Evolutionary conservation across 208 protist species (phyloP).

Genomic region (Leishmania aethiopica): DNA sequence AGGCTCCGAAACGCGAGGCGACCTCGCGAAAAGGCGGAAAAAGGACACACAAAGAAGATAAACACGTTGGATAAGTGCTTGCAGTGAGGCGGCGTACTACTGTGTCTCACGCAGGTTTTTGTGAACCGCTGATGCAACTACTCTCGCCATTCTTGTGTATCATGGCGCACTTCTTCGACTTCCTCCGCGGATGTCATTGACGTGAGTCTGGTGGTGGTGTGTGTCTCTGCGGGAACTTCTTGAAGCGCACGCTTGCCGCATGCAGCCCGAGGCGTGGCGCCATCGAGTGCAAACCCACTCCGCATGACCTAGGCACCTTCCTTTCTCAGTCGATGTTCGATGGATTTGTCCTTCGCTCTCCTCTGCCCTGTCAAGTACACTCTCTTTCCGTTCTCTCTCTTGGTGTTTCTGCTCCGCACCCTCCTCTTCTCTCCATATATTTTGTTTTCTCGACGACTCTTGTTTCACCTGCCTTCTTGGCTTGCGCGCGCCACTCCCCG

Average conservation of each 20-base stretch:
- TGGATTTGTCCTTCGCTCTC: background rate
- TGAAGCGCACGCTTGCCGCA: background rate
- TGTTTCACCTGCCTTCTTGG: background rate
- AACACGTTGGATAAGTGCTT: background rate
- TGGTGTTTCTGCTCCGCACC: background rate
- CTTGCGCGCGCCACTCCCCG: background rate
- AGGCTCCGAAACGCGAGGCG: background rate
- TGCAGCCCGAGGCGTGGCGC: background rate
- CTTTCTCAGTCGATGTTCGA: background rate
- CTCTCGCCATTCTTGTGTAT: background rate
- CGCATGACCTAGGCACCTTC: background rate
- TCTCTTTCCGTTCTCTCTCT: background rate
- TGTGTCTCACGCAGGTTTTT: background rate
- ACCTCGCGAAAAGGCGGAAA: background rate
- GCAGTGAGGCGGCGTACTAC: background rate
- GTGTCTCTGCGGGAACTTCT: background rate
- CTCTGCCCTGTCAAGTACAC: background rate
- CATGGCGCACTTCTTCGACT: background rate
- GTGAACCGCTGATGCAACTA: background rate
- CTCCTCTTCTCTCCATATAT: background rate
- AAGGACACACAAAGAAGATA: background rate
- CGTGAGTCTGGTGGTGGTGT: background rate
- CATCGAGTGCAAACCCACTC: background rate
- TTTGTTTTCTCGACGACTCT: background rate
- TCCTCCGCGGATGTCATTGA: background rate